Evolutionary conservation across 176 grass and related monocot species (phyloP), one percentile per base, ranked within the genome.

Genomic region (Elymus sibiricus): DNA sequence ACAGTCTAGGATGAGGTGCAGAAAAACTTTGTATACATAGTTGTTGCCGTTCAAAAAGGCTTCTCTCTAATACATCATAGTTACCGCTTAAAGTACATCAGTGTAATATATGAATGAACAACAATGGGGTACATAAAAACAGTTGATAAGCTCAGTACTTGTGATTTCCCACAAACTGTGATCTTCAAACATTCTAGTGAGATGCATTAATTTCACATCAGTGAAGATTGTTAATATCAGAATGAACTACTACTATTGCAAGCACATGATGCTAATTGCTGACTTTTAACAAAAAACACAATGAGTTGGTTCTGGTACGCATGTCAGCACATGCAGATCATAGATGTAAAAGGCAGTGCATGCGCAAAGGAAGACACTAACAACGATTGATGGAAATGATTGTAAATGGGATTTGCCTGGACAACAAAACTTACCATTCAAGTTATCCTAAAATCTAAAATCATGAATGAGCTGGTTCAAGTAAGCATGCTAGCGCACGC

Each of bases 391-490:
- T 43, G 25, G 7, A 49, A 75, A 75, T 49, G 42, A 74, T 44
- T 74, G 13, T 25, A 72, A 25, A 40, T 5, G 6, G 38, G 42
- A 34, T 73, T 46, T 6, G 9, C 43, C 71, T 73, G 64, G 35
- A 69, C 19, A 70, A 37, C 70, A 65, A 75, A 25, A 35, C 71
- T 82, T 98, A 98, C 95, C 55, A 56, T 98, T 98, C 44, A 98
- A 82, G 79, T 92, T 93, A 89, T 95, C 95, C 40, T 95, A 91
- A 83, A 95, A 87, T 35, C 85, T 74, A 73, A 98, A 95, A 44
- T 44, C 10, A 13, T 44, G 3, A 44, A 44, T 44, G 3, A 13
- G 11, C 43, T 44, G 11, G 43, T 44, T 44, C 43, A 44, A 44
- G 43, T 44, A 44, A 44, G 43, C 43, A 44, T 44, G 43, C 43